phyloP scores from a whole-genome alignment of 2,329 filamentous ascomycete species.

The Neofusicoccum laricinum region DNA sequence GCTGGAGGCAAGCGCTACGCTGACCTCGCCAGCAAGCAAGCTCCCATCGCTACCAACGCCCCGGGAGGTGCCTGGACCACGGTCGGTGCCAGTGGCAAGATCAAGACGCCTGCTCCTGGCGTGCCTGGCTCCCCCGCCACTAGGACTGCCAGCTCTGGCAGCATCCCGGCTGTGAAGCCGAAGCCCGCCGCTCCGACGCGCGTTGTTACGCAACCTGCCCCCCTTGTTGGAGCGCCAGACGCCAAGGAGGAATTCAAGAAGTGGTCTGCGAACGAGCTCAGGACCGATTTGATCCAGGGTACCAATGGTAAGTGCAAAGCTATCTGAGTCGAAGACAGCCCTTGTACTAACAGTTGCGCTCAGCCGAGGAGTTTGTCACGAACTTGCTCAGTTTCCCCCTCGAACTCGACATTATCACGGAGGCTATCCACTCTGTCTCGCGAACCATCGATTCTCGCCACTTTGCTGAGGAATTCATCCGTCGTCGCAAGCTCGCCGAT shows the following conservation, averaged over 20 bases:
- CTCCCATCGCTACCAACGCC: constrained; percentile 41
- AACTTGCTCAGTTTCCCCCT: constrained; percentile 72
- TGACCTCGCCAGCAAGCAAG: constrained; percentile 81
- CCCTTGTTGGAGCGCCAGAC: constrained; percentile 50
- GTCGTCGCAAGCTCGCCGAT: constrained; percentile 88
- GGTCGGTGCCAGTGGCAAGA: constrained; percentile 89
- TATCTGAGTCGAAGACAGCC: constrained; percentile 11
- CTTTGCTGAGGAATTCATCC: constrained; percentile 91
- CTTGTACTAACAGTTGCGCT: constrained; percentile 21
- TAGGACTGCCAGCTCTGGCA: constrained; percentile 47
- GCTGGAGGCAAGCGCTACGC: constrained; percentile 80
- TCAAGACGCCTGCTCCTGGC: constrained; percentile 65
- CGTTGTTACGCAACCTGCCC: constrained; percentile 46
- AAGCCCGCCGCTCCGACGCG: constrained; percentile 52
- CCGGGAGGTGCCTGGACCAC: constrained; percentile 78
- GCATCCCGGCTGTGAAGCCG: constrained; percentile 43
- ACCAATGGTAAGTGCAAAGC: constrained; percentile 59
- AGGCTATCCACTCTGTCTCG: constrained; percentile 82
- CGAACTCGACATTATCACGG: constrained; percentile 79
- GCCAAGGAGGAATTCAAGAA: constrained; percentile 92
- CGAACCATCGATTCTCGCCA: constrained; percentile 88
- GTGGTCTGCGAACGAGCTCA: constrained; percentile 80
- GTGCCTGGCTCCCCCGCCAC: constrained; percentile 49
- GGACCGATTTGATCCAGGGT: constrained; percentile 66
- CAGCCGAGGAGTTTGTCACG: constrained; percentile 78